These are phyloP conservation scores for Phytophthora sojae DNA, from an alignment of 352 stramenopile genomes.

Conservation along the genomic window DNA sequence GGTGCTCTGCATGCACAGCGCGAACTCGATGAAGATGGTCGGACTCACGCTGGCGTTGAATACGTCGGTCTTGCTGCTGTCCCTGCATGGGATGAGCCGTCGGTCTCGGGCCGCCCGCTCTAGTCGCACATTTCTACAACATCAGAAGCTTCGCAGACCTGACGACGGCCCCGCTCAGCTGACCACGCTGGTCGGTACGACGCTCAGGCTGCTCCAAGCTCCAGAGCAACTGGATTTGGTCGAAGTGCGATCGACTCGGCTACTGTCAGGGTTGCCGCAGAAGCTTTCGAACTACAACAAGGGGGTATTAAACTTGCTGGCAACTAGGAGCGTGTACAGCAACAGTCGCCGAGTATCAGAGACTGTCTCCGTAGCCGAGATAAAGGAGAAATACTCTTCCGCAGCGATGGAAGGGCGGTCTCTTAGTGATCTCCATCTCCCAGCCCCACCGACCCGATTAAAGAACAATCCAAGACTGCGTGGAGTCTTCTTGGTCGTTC, in stretches of 20 bases:
- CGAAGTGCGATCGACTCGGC: constrained; percentile 15
- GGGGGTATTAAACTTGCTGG: constrained; percentile 9
- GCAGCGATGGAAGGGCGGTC: constrained; percentile 1
- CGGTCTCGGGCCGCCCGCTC: constrained; percentile 3
- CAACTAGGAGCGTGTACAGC: constrained; percentile 24
- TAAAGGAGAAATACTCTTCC: constrained; percentile 21
- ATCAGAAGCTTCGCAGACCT: not conserved
- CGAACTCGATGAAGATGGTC: constrained; percentile 33
- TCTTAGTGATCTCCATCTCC: not conserved
- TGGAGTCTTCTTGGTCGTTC: not conserved
- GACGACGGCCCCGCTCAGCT: not conserved
- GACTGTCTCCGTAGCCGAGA: constrained; percentile 12
- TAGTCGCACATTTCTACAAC: constrained; percentile 9
- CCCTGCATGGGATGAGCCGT: constrained; percentile 20
- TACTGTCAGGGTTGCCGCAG: constrained; percentile 29
- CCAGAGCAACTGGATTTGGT: constrained; percentile 20
- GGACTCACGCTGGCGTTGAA: constrained; percentile 15
- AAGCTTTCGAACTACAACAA: constrained; percentile 14
- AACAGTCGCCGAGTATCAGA: not conserved
- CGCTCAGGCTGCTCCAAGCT: constrained; percentile 20
- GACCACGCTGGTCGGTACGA: constrained; percentile 8
- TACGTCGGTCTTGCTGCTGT: constrained; percentile 3
- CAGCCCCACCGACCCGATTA: not conserved
- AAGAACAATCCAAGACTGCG: constrained; percentile 8
- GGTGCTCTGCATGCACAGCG: constrained; percentile 32